Percentiles rank a stretch among this genome's conserved stretches.
phyloP scores from a whole-genome alignment of 2,329 filamentous ascomycete species.

The Stachybotrys chartarum region DNA sequence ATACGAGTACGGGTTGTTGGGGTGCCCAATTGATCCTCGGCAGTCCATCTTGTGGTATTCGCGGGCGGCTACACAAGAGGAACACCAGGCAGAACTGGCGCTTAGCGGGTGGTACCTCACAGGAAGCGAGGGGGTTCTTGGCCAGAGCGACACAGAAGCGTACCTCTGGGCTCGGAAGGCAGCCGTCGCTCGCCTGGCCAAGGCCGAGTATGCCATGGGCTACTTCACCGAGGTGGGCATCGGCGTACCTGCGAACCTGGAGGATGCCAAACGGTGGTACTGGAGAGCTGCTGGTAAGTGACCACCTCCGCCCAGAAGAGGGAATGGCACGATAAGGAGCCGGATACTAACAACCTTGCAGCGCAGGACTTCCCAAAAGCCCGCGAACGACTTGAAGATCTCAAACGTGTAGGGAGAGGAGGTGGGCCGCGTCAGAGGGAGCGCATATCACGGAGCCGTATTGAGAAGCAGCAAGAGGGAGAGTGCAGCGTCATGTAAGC shows the following conservation, averaged over 20 bases:
- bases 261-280: constrained; percentile 98
- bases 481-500: constrained; percentile 79
- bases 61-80: constrained; percentile 80
- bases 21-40: constrained; percentile 74
- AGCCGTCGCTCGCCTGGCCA: constrained; percentile 76
- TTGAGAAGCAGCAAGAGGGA: constrained; percentile 78
- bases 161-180: constrained; percentile 97
- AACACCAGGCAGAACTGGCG: constrained; percentile 85
- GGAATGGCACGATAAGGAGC: not conserved
- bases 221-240: constrained; percentile 97
- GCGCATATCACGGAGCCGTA: constrained; percentile 72
- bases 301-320: not conserved
- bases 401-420: constrained; percentile 72
- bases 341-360: constrained; percentile 31
- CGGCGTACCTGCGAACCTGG: constrained; percentile 74
- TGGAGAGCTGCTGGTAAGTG: constrained; percentile 89
- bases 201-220: constrained; percentile 95
- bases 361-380: constrained; percentile 94
- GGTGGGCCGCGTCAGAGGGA: constrained; percentile 62
- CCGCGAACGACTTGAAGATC: constrained; percentile 82
- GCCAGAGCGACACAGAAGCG: constrained; percentile 90
- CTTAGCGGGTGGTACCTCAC: constrained; percentile 93
- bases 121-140: constrained; percentile 76
- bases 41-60: constrained; percentile 93
- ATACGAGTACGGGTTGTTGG: constrained; percentile 83